Evolutionary conservation across 768 basidiomycete genomes (phyloP).

Genomic region (Suillus fuscotomentosus): DNA sequence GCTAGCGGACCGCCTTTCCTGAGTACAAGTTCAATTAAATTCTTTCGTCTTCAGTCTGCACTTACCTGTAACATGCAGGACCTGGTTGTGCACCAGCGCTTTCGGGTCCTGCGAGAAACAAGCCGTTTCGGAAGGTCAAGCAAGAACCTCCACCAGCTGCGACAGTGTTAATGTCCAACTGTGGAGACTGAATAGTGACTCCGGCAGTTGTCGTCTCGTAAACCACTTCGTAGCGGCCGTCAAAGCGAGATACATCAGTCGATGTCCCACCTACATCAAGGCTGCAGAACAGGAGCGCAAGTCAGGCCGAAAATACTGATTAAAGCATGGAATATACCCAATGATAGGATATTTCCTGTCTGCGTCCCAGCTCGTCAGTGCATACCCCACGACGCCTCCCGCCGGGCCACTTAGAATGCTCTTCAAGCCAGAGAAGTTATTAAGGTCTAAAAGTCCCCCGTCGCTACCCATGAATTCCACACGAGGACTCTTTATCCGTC

Average conservation of each 20-base stretch:
- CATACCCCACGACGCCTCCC: constrained; percentile 94
- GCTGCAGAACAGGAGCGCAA: constrained; percentile 34
- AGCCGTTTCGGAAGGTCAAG: constrained; percentile 83
- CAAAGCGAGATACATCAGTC: constrained; percentile 92
- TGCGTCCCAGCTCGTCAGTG: constrained; percentile 83
- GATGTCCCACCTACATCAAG: constrained; percentile 95
- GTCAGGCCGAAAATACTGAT: background rate
- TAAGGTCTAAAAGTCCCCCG: constrained; percentile 76
- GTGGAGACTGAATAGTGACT: constrained; percentile 87
- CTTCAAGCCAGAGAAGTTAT: constrained; percentile 90
- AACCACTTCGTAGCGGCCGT: constrained; percentile 87
- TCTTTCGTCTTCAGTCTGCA: background rate
- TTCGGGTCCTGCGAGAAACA: constrained; percentile 90
- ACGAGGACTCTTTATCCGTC: constrained; percentile 54
- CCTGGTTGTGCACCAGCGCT: constrained; percentile 94
- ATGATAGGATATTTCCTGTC: constrained; percentile 73
- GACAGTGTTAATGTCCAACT: constrained; percentile 94
- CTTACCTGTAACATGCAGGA: constrained; percentile 84
- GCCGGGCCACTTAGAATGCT: constrained; percentile 93
- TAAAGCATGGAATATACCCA: constrained; percentile 50
- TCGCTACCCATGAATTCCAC: constrained; percentile 98
- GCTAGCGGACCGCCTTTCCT: constrained; percentile 92
- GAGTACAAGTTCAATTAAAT: background rate
- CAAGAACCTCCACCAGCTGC: constrained; percentile 95
- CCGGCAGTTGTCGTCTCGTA: constrained; percentile 97